Evolutionary conservation across 2,329 filamentous ascomycete species (phyloP).

Genomic region (Penicillium brevicompactum): DNA sequence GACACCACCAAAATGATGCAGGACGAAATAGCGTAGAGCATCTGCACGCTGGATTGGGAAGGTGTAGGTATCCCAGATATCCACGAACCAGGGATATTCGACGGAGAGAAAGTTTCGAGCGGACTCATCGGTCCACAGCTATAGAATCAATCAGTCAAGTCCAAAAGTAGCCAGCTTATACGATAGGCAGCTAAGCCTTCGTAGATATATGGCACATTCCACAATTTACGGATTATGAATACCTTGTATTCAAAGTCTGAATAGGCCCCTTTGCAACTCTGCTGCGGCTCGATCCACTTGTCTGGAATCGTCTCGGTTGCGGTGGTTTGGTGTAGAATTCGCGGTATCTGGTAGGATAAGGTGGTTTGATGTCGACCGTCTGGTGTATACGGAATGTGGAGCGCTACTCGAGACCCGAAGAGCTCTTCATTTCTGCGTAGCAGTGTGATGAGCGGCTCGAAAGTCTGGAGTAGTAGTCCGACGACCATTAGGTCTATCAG

Average conservation of each 20-base stretch:
- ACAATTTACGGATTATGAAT: background rate
- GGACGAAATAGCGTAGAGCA: conserved; percentile 7
- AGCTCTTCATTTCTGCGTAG: conserved; percentile 7
- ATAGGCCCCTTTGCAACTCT: conserved; percentile 7
- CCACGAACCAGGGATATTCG: conserved; percentile 10
- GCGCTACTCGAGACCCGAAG: background rate
- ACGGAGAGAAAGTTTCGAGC: conserved; percentile 4
- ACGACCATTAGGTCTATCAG: background rate
- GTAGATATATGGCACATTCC: background rate
- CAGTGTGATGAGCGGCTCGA: conserved; percentile 4
- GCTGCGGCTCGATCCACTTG: conserved; percentile 1
- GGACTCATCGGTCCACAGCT: conserved; percentile 8
- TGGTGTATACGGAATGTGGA: background rate
- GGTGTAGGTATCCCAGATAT: conserved; percentile 9
- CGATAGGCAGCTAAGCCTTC: background rate
- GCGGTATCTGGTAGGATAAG: background rate
- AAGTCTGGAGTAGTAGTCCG: background rate
- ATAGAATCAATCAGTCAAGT: background rate
- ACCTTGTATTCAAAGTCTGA: conserved; percentile 13
- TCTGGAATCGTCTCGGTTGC: conserved; percentile 4
- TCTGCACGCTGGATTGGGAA: conserved; percentile 16
- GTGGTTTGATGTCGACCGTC: background rate
- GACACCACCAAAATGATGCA: conserved; percentile 10
- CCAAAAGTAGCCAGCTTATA: background rate
- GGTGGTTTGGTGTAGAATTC: conserved; percentile 6